Conservation (phyloP, 2,329 filamentous ascomycete genomes). For the Ceratocystis variospora region DNA sequence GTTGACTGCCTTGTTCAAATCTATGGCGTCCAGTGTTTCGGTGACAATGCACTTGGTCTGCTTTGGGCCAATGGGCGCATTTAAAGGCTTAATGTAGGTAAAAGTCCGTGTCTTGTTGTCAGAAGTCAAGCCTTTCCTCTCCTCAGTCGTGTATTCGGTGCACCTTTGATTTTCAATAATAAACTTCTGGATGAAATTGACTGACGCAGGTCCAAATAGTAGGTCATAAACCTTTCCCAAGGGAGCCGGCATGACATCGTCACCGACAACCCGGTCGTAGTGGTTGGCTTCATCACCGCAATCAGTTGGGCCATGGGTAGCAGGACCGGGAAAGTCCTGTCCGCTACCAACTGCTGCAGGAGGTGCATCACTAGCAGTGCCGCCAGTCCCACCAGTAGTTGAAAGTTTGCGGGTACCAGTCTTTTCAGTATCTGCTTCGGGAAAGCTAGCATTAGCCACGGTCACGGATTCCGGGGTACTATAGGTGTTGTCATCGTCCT, state of each 20-base stretch:
- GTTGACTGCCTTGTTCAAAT: slow-evolving; percentile 75
- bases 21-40: slow-evolving; percentile 69
- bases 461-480: slow-evolving; percentile 22
- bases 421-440: slow-evolving; percentile 46
- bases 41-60: slow-evolving; percentile 90
- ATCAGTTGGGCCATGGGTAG: slow-evolving; percentile 67
- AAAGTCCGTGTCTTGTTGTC: slow-evolving; percentile 64
- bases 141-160: slow-evolving; percentile 71
- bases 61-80: slow-evolving; percentile 71
- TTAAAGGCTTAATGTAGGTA: slow-evolving; percentile 83
- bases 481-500: slow-evolving; percentile 58
- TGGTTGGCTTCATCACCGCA: slow-evolving; percentile 67
- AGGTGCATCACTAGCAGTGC: slow-evolving; percentile 31
- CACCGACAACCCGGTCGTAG: slow-evolving; percentile 72
- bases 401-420: slow-evolving; percentile 59
- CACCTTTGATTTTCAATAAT: slow-evolving; percentile 79
- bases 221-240: slow-evolving; percentile 83
- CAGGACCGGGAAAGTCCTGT: slow-evolving; percentile 71
- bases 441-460: slow-evolving; percentile 27
- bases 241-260: slow-evolving; percentile 75
- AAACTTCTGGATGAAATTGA: slow-evolving; percentile 74
- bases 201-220: slow-evolving; percentile 70
- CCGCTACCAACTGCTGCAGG: slow-evolving; percentile 30
- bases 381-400: slow-evolving; percentile 24
- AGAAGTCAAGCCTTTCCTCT: slow-evolving; percentile 61